Base-by-base conservation (phyloP, 2,329 filamentous ascomycete species). In the Curvularia sp. region DNA sequence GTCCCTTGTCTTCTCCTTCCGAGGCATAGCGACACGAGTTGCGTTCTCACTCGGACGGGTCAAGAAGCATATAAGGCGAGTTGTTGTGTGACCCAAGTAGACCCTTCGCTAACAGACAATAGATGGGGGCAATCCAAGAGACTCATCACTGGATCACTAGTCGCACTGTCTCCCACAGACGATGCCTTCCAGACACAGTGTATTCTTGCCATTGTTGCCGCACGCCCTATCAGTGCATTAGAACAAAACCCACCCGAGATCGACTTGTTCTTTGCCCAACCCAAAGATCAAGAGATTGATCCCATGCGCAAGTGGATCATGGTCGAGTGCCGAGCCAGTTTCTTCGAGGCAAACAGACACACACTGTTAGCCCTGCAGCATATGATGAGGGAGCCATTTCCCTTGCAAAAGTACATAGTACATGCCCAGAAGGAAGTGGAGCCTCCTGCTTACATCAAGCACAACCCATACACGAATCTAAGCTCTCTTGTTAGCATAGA, bases 311-410 rank as follows among this genome's bases (percentile, higher is more conserved):
- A 90, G 66, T 88, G 88, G 74, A 76, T 93, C 10, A 96, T 97
- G 91, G 79, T 97, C 0, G 92, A 97, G 70, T 84, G 89, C 1
- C 84, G 88, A 3, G 76, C 77, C 0, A 88, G 90, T 0, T 96
- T 93, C 71, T 97, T 87, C 62, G 93, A 97, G 74, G 86, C 90
- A 0, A 83, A 86, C 36, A 84, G 91, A 0, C 87, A 96, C 71
- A 89, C 88, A 0, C 81, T 97, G 72, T 79, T 85, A 13, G 89
- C 90, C 0, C 77, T 97, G 1, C 92, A 97, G 78, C 81, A 87
- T 77, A 73, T 84, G 77, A 82, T 77, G 55, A 73, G 74, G 60
- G 87, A 90, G 76, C 77, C 78, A 76, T 89, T 89, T n/a, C 81
- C 84, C 0, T 77, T 92, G 1, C 81, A 84, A 43, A 84, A 89